Percentiles rank a stretch among this genome's conserved stretches.
phyloP scores from a whole-genome alignment of 345 rosid genomes.

The Brassica incana region DNA sequence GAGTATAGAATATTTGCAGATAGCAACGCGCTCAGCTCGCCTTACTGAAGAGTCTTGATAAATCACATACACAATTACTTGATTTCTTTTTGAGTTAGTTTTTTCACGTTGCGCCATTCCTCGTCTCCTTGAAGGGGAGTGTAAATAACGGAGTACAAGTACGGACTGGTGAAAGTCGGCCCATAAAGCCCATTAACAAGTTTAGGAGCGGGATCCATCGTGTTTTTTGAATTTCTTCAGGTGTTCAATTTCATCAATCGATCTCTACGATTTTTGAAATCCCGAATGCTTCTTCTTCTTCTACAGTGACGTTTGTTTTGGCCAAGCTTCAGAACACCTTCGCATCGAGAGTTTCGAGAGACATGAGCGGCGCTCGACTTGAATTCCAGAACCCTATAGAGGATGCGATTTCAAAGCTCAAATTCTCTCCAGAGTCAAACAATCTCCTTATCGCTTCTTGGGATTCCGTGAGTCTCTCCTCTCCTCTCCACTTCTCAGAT shows the following conservation, averaged over 20 bases:
- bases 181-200: conserved; percentile 26
- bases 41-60: too few relatives aligned
- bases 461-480: conserved; percentile 70
- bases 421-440: conserved; percentile 72
- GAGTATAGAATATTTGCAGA: too few relatives aligned
- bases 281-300: neutral
- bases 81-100: too few relatives aligned
- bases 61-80: too few relatives aligned
- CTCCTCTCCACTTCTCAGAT: neutral
- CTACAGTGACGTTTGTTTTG: neutral
- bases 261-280: neutral
- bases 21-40: too few relatives aligned
- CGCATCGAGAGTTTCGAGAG: neutral
- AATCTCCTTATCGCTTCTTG: conserved; percentile 85
- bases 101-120: too few relatives aligned
- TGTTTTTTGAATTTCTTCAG: conserved; percentile 6
- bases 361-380: conserved; percentile 42
- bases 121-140: too few relatives aligned
- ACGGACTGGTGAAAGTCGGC: neutral
- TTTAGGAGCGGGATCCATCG: neutral
- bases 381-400: conserved; percentile 52
- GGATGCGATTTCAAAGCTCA: conserved; percentile 71
- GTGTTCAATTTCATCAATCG: neutral
- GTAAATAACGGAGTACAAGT: neutral
- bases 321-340: neutral